Base-by-base conservation (phyloP, 2,329 filamentous ascomycete genomes). In the Neofusicoccum ribis region DNA sequence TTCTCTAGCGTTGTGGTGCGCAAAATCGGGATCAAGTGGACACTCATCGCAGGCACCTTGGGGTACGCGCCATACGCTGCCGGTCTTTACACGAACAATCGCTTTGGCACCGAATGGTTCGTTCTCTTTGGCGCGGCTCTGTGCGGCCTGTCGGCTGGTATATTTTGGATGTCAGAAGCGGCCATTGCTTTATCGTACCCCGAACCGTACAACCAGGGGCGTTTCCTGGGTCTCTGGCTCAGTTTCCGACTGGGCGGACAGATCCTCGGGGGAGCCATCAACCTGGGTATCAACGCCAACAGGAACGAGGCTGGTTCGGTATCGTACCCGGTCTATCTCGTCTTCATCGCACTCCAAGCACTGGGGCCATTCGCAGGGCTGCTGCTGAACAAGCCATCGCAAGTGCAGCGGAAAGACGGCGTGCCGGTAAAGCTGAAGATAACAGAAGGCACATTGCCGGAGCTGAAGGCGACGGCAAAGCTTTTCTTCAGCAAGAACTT, bases 101-200 rank as follows among this genome's bases (percentile, higher is more conserved):
- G 89, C 0, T 92, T 84, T 70, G 88, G 88, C 1, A 86, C 78
- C 0, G 84, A 88, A 68, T 92, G 90, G 90, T 82, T 91, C 9
- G 83, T 88, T 0, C 81, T 91, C 0, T 75, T 92, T 8, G 90
- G 89, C 0, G 88, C 88, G 0, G 88, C 88, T 0, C 79, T 89
- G 0, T 92, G 89, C 68, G 89, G 89, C 17, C 82, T 91, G 37
- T 88, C 86, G 0, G 89, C 90, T 0, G 90, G 90, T 0, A 81
- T 92, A 0, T 92, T 92, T 75, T 92, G 90, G 90, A 88, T 88
- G 81, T 86, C 89, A 0, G 90, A 92, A 76, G 88, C 88, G 0
- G 89, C 90, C 0, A 90, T 92, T 65, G 89, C 89, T 0, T 85
- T 92, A 20, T 83, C 86, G 0, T 92, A 92, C 68, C 89, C 89